phyloP scores from a whole-genome alignment of 768 basidiomycete species.

The Sporobolomyces pararoseus region DNA sequence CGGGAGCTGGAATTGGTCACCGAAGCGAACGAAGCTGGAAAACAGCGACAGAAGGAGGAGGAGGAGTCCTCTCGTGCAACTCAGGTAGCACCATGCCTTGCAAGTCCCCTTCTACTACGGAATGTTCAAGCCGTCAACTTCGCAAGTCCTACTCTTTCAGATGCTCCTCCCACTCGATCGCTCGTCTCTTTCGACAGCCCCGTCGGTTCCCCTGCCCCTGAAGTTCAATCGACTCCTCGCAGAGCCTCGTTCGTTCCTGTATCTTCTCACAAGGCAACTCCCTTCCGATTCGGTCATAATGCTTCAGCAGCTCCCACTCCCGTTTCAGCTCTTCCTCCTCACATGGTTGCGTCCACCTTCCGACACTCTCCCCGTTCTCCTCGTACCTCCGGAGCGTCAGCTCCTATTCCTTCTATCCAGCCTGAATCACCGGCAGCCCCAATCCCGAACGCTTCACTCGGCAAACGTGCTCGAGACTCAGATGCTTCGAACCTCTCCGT shows the following conservation, averaged over 20 bases:
- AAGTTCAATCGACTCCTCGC: not conserved
- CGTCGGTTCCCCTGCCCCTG: not conserved
- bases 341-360: not conserved
- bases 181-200: slow-evolving; percentile 10
- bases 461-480: slow-evolving; percentile 19
- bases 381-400: not conserved
- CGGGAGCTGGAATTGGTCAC: no score
- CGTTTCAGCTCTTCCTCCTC: slow-evolving; percentile 3
- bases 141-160: slow-evolving; percentile 13
- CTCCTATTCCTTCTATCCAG: not conserved
- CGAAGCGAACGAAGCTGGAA: no score
- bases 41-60: no score
- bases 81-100: not conserved
- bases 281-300: not conserved
- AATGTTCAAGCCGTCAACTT: not conserved
- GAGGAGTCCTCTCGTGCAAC: not conserved
- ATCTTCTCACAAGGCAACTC: not conserved
- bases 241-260: not conserved
- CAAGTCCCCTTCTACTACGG: no score
- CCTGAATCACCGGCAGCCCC: slow-evolving; percentile 4
- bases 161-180: slow-evolving; percentile 13
- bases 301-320: not conserved
- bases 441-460: not conserved
- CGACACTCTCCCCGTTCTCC: not conserved
- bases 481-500: slow-evolving; percentile 23